These are phyloP conservation scores for Sisymbrium irio DNA, from an alignment of 345 rosid genomes.

Conservation along the genomic window DNA sequence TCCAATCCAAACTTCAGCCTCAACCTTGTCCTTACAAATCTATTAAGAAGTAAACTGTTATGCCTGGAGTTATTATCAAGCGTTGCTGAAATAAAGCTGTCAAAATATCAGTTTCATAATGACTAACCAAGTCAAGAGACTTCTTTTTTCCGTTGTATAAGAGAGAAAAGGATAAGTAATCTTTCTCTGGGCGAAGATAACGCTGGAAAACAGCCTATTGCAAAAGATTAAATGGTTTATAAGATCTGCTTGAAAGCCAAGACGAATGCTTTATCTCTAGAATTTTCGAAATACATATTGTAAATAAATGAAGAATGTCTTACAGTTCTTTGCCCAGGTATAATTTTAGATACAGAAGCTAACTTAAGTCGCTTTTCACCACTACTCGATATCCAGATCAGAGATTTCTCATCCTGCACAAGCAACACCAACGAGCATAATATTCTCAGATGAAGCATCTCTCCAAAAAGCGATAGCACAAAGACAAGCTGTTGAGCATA, in stretches of 20 bases:
- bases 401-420: conserved; percentile 80
- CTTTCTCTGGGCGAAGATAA: conserved; percentile 81
- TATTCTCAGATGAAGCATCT: not conserved
- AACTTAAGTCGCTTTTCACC: conserved; percentile 85
- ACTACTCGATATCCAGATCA: conserved; percentile 83
- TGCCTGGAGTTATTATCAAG: conserved; percentile 19
- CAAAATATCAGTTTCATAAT: not conserved
- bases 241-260: not conserved
- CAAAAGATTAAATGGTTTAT: conserved; percentile 18
- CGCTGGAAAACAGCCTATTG: conserved; percentile 84
- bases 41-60: conserved; percentile 41
- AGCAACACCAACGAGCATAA: not conserved
- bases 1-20: conserved; percentile 90
- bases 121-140: conserved; percentile 96
- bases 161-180: conserved; percentile 87
- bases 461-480: not conserved
- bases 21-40: conserved; percentile 96
- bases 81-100: conserved; percentile 1
- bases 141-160: conserved; percentile 78
- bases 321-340: conserved; percentile 99
- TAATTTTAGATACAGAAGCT: conserved; percentile 70
- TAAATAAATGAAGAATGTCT: conserved; percentile 37
- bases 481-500: not conserved
- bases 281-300: not conserved
- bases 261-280: not conserved